Conservation (phyloP, 306 rosid species). For the Sicyos baderoa region DNA sequence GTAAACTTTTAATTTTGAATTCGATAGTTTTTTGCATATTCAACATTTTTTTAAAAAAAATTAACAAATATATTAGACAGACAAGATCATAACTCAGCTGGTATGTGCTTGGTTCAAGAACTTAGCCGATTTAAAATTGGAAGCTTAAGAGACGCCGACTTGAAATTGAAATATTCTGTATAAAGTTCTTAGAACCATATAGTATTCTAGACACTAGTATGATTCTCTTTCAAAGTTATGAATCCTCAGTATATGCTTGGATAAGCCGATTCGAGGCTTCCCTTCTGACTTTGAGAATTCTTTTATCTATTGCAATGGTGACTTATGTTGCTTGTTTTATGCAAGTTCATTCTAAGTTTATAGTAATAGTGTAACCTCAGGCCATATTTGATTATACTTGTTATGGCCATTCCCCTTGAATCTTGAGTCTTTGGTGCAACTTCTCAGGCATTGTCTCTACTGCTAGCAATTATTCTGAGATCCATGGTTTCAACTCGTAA, state of each 20-base stretch:
- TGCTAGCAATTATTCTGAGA: slow-evolving; percentile 59
- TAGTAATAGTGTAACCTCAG: background rate
- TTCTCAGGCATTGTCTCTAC: slow-evolving; percentile 62
- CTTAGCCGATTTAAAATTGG: no score
- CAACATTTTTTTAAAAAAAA: no score
- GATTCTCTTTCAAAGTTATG: background rate
- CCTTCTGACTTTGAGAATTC: background rate
- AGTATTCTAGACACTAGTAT: background rate
- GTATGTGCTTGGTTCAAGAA: no score
- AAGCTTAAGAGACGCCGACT: no score
- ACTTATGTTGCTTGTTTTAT: background rate
- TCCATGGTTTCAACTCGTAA: slow-evolving; percentile 51
- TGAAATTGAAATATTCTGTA: no score
- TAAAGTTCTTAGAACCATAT: no score
- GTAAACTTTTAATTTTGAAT: no score
- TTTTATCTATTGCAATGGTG: no score
- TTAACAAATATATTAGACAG: no score
- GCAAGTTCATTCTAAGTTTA: background rate
- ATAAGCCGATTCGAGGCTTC: background rate
- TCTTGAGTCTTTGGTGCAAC: slow-evolving; percentile 23
- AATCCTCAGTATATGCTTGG: background rate
- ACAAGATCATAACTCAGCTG: no score
- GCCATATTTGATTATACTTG: background rate
- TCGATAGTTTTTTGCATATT: no score
- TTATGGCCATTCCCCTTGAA: background rate